These are phyloP conservation scores for Phyllostachys edulis DNA, from an alignment of 176 grass and related monocot genomes.

Conservation along the genomic window DNA sequence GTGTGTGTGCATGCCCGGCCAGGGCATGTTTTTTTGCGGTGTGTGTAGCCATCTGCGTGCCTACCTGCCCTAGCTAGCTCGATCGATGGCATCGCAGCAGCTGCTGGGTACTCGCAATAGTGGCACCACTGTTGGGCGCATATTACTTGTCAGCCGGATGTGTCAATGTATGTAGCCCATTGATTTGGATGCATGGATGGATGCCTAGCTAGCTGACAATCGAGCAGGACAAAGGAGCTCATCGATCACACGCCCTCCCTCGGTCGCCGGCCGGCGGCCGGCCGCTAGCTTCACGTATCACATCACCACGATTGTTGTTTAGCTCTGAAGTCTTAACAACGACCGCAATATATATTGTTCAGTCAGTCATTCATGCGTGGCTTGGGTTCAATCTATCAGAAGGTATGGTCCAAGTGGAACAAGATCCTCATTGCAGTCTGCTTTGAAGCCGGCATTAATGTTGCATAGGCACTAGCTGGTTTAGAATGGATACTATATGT, in stretches of 20 bases:
- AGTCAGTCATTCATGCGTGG: background rate
- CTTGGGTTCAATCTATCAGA: constrained; percentile 13
- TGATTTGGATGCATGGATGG: constrained; percentile 32
- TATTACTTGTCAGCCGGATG: constrained; percentile 34
- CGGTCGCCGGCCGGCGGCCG: background rate
- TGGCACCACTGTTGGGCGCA: constrained; percentile 29
- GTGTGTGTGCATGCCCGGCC: constrained; percentile 22
- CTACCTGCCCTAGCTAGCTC: constrained; percentile 29
- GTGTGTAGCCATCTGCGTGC: constrained; percentile 32
- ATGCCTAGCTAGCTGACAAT: constrained; percentile 33
- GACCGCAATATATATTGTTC: background rate
- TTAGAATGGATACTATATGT: background rate
- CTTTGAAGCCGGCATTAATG: background rate
- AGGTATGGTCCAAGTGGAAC: background rate
- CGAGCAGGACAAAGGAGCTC: background rate
- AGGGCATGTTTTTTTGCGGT: constrained; percentile 55
- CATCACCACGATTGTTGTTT: background rate
- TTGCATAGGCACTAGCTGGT: background rate
- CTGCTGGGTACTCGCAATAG: constrained; percentile 27
- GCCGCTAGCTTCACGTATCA: constrained; percentile 8
- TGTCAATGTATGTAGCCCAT: constrained; percentile 26
- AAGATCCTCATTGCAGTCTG: background rate
- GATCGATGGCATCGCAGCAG: constrained; percentile 13
- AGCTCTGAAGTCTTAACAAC: constrained; percentile 11
- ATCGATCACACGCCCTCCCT: constrained; percentile 34